Evolutionary conservation across 2,329 filamentous ascomycete genomes (phyloP).

Genomic region (Exophiala xenobiotica): DNA sequence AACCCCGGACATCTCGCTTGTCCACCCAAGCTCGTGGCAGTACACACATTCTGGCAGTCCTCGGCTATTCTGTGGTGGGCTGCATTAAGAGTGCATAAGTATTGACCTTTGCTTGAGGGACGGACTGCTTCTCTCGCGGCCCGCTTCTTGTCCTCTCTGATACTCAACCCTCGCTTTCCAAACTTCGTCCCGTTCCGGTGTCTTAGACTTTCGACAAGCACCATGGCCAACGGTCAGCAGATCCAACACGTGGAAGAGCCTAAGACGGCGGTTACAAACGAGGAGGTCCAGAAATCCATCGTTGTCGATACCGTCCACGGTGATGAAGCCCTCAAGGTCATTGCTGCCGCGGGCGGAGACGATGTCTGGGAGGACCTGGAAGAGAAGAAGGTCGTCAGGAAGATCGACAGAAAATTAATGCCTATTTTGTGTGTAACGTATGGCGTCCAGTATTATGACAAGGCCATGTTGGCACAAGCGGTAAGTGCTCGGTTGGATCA

Average conservation of each 20-base stretch:
- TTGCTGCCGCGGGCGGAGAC: constrained; percentile 45
- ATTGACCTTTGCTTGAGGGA: too few relatives aligned
- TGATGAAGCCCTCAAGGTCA: constrained; percentile 43
- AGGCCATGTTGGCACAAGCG: constrained; percentile 57
- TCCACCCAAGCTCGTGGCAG: background rate
- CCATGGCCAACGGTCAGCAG: background rate
- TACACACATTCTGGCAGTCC: too few relatives aligned
- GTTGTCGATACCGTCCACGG: constrained; percentile 39
- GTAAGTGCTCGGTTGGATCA: constrained; percentile 34
- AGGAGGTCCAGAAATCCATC: background rate
- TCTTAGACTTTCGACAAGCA: background rate
- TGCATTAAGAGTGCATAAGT: too few relatives aligned
- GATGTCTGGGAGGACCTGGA: constrained; percentile 48
- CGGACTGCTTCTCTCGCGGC: too few relatives aligned
- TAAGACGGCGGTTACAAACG: background rate
- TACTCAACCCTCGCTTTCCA: too few relatives aligned
- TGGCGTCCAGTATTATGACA: constrained; percentile 53
- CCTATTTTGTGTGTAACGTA: constrained; percentile 55
- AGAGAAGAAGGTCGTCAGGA: constrained; percentile 36
- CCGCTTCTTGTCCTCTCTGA: too few relatives aligned
- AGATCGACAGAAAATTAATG: constrained; percentile 46
- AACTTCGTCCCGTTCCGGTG: too few relatives aligned
- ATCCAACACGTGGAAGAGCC: background rate
- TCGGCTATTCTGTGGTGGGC: background rate
- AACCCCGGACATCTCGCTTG: background rate